phyloP scores from a whole-genome alignment of 441 rosid genomes.

The Gossypium schwendimanii region DNA sequence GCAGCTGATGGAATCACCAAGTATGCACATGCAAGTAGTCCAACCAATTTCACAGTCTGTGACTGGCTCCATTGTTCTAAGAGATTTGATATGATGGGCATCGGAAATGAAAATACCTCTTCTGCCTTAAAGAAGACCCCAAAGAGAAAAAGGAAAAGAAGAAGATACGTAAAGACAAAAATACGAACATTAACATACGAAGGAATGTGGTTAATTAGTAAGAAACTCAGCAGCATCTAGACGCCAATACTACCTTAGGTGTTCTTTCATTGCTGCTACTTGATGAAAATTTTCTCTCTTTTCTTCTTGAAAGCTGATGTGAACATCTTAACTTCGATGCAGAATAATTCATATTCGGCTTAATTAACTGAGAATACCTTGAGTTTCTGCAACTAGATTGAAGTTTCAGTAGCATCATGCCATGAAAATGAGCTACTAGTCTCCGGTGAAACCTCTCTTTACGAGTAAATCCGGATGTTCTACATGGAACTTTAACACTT shows the following conservation, averaged over 20 bases:
- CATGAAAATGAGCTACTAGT: conserved; percentile 23
- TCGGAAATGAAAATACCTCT: conserved; percentile 32
- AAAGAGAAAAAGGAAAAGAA: conserved; percentile 5
- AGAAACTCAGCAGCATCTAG: background rate
- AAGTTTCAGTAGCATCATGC: conserved; percentile 30
- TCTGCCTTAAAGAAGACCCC: conserved; percentile 27
- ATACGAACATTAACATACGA: background rate
- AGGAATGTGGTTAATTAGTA: background rate
- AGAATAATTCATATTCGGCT: conserved; percentile 16
- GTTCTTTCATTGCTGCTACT: conserved; percentile 21
- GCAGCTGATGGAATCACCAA: conserved; percentile 78
- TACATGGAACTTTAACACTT: conserved; percentile 25
- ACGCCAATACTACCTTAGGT: conserved; percentile 41
- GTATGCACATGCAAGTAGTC: conserved; percentile 50
- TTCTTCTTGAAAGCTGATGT: conserved; percentile 26
- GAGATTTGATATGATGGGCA: conserved; percentile 25
- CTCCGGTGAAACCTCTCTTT: conserved; percentile 27
- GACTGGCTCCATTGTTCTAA: conserved; percentile 36
- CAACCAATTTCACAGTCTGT: conserved; percentile 37
- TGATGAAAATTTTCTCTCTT: conserved; percentile 17
- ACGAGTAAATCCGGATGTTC: conserved; percentile 26
- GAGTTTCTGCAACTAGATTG: conserved; percentile 27
- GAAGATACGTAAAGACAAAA: background rate
- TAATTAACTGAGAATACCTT: conserved; percentile 24
- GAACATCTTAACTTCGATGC: conserved; percentile 27